Evolutionary conservation across 2,329 filamentous ascomycete genomes (phyloP).

Genomic region (Epichloe baconii): DNA sequence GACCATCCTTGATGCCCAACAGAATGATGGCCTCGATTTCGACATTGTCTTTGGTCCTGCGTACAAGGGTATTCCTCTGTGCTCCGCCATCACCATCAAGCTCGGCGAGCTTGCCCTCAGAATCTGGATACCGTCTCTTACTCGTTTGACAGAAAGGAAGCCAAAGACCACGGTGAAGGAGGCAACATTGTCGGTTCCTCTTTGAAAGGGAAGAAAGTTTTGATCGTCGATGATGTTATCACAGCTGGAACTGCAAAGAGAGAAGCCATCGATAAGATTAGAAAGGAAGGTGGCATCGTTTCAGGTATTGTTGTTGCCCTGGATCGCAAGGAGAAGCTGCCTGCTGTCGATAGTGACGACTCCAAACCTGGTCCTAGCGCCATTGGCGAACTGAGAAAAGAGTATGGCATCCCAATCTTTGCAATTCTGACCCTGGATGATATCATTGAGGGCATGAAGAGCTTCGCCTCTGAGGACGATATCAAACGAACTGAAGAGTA

Average conservation of each 20-base stretch:
- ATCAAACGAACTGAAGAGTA: slow-evolving; percentile 62
- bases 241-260: slow-evolving; percentile 89
- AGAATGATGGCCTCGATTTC: slow-evolving; percentile 39
- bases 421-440: slow-evolving; percentile 77
- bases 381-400: slow-evolving; percentile 72
- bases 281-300: slow-evolving; percentile 69
- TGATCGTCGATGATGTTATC: slow-evolving; percentile 94
- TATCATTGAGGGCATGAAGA: slow-evolving; percentile 57
- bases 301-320: slow-evolving; percentile 81
- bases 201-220: slow-evolving; percentile 69
- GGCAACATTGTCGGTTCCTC: slow-evolving; percentile 83
- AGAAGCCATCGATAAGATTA: slow-evolving; percentile 83
- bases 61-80: slow-evolving; percentile 95
- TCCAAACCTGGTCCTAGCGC: slow-evolving; percentile 61
- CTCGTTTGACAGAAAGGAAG: slow-evolving; percentile 91
- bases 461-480: slow-evolving; percentile 47
- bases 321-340: slow-evolving; percentile 75
- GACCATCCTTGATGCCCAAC: slow-evolving; percentile 39
- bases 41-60: slow-evolving; percentile 89
- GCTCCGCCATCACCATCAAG: slow-evolving; percentile 62
- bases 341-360: slow-evolving; percentile 50
- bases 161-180: slow-evolving; percentile 90
- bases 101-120: slow-evolving; percentile 55
- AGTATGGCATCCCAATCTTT: slow-evolving; percentile 72
- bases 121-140: slow-evolving; percentile 63